phyloP scores from a whole-genome alignment of 805 yeast species.

The Candida stauntonica region DNA sequence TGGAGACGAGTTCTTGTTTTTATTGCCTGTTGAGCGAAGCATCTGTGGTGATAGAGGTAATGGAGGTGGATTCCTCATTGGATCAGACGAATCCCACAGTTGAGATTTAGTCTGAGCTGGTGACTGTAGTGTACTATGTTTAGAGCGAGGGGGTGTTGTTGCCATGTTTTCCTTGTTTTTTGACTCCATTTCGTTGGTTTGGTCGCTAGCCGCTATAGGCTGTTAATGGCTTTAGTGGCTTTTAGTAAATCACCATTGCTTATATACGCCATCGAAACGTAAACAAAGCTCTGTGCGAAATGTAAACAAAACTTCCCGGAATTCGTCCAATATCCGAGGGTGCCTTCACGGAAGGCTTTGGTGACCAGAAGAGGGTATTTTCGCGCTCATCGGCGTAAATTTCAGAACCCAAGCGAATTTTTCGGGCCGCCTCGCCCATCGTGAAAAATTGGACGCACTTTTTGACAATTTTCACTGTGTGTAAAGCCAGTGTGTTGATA shows the following conservation, averaged over 20 bases:
- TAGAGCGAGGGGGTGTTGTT: constrained; percentile 13
- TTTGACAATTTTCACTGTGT: constrained; percentile 21
- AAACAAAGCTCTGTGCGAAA: constrained; percentile 11
- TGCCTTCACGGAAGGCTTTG: no score
- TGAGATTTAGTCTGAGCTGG: constrained; percentile 13
- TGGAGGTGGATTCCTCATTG: constrained; percentile 38
- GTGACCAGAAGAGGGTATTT: neutral
- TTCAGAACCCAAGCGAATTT: constrained; percentile 22
- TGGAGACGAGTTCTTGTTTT: constrained; percentile 10
- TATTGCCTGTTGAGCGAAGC: constrained; percentile 22
- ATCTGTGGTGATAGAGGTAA: constrained; percentile 38
- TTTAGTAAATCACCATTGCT: no score
- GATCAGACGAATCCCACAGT: constrained; percentile 39
- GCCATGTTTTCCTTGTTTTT: constrained; percentile 18
- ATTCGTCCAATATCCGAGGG: constrained; percentile 1
- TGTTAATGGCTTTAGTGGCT: no score
- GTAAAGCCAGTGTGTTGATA: neutral
- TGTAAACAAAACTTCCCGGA: neutral
- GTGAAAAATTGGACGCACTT: constrained; percentile 23
- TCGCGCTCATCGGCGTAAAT: constrained; percentile 15
- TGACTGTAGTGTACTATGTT: constrained; percentile 10
- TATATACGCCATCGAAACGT: constrained; percentile 5
- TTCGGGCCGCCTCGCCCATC: constrained; percentile 11
- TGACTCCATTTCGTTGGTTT: neutral
- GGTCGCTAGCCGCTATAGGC: no score